phyloP scores from a whole-genome alignment of 225 moss, liverwort and hornwort species.

The Climacium dendroides region DNA sequence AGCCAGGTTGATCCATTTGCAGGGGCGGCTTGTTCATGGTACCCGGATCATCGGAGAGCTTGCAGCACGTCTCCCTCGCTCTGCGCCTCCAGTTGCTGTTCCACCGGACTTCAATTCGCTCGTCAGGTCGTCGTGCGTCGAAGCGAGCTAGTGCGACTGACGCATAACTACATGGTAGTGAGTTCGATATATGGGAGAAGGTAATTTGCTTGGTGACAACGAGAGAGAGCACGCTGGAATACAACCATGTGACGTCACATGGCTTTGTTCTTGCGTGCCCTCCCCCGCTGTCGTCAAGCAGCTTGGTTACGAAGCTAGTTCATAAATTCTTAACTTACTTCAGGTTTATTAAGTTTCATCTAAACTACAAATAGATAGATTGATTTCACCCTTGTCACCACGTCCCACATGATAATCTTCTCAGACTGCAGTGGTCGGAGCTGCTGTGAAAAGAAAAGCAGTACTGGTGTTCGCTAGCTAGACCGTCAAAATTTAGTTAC shows the following conservation, averaged over 20 bases:
- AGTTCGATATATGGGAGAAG: not conserved
- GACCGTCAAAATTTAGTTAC: not conserved
- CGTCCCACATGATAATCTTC: not conserved
- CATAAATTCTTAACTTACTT: too few species aligned
- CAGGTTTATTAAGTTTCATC: not conserved
- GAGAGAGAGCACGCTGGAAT: slow-evolving; percentile 62
- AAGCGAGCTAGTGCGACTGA: not conserved
- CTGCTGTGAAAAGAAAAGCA: not conserved
- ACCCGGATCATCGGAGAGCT: not conserved
- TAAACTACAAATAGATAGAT: not conserved
- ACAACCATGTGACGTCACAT: not conserved
- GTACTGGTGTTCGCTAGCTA: too few species aligned
- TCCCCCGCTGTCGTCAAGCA: slow-evolving; percentile 28
- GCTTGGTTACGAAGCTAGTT: not conserved
- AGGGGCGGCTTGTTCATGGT: not conserved
- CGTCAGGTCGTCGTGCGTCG: not conserved
- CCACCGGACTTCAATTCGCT: not conserved
- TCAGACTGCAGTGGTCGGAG: not conserved
- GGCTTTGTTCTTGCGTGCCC: slow-evolving; percentile 41
- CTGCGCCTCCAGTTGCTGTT: not conserved
- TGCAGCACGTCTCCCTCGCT: not conserved
- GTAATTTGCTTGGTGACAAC: slow-evolving; percentile 27
- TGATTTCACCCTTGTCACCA: not conserved
- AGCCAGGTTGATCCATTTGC: not conserved
- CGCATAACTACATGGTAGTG: not conserved